Conservation (phyloP, 495 filamentous ascomycete species). For the Mytilinidion resinicola region DNA sequence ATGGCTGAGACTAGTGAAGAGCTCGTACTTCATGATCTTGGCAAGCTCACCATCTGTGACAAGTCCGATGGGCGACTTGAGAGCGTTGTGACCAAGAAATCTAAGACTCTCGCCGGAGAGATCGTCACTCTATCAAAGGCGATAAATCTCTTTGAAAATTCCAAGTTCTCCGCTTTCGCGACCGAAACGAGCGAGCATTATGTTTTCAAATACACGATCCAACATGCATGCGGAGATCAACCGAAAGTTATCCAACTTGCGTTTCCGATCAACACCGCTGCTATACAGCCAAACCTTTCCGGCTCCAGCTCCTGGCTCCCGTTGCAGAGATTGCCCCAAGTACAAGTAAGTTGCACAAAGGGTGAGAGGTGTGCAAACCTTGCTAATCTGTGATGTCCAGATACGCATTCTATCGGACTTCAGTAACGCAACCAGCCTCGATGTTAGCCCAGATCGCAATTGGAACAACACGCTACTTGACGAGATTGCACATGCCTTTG, state of each 20-base stretch:
- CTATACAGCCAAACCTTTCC: not conserved
- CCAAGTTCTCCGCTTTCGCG: not conserved
- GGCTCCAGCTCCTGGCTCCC: not conserved
- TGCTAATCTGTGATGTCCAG: not conserved
- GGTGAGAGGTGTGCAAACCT: not conserved
- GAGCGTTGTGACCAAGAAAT: not conserved
- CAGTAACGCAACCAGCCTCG: conserved; percentile 6
- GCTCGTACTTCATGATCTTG: not conserved
- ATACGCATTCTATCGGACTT: conserved; percentile 17
- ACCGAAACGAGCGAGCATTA: not conserved
- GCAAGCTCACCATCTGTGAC: not conserved
- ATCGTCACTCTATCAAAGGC: not conserved
- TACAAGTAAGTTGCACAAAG: not conserved
- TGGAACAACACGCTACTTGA: conserved; percentile 9
- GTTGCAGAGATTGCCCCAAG: not conserved
- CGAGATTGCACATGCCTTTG: conserved; percentile 3
- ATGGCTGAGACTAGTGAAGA: too few species aligned
- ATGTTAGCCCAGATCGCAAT: conserved; percentile 1
- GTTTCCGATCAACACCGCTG: not conserved
- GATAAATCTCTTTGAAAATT: not conserved
- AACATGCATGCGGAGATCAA: not conserved
- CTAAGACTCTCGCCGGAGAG: not conserved
- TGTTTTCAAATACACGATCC: not conserved
- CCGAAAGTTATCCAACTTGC: not conserved
- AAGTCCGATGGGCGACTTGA: not conserved